Base-by-base conservation (phyloP, 2,329 filamentous ascomycete species). In the Penicillium sp. region DNA sequence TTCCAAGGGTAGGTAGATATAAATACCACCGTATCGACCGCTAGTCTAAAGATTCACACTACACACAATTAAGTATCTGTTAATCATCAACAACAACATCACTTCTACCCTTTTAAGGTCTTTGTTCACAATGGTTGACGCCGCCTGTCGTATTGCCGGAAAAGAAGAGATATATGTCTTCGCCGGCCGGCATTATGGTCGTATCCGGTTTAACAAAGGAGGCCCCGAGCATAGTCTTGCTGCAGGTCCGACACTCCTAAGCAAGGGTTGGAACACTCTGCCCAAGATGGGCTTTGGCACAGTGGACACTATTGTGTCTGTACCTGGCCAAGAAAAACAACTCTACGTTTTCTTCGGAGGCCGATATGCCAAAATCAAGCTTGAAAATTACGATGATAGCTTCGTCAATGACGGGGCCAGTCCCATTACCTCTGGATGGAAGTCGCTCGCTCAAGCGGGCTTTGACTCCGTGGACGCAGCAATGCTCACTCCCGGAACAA, bases 301-400 rank as follows among this genome's bases (percentile, higher is more conserved):
- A 13, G n/a, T 39, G 23, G 41, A 47, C 41, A 39, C 51, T 29
- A 7, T 53, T 17, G 51, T 47, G 23, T 23, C 51, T 27, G 33
- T 38, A 4, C 33, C 42, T 10, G 51, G 42, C 12, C 10, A 38
- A 17, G 42, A 38, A 15, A 21, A 47, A 17, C 51, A 53, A 27
- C 42, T 53, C 4, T 53, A 44, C 31, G 41, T 53, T n/a, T 53
- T 53, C 41, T 53, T 38, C 17, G 31, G 41, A n/a, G 50, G 50
- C 31, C 50, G 41, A 12, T 53, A 53, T 27, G 17, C 33, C 33
- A 27, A 31, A n/a, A 53, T 48, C 31, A 53, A 47, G 33, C 25
- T 53, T 41, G 50, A 53, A 23, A 53, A 53, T 21, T 53, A 44
- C 50, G 50, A 53, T 19, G 50, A 53, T 21, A 44, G 17, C 39